Base-by-base conservation (phyloP, 2,329 filamentous ascomycete species). In the Fusarium equiseti region DNA sequence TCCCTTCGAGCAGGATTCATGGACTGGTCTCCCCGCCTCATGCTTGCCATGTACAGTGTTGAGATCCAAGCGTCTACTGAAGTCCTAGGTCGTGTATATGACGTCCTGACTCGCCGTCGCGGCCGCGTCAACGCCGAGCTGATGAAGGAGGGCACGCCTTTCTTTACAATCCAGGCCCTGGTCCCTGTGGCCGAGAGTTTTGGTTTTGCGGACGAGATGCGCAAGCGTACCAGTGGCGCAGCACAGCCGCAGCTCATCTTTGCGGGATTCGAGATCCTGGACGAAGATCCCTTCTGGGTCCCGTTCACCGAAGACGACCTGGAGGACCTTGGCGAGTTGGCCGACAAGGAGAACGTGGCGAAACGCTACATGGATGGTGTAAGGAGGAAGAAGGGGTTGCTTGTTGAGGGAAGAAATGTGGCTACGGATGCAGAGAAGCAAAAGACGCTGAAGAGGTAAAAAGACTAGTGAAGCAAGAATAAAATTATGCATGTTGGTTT, bases 241-340 rank as follows among this genome's bases (percentile, higher is more conserved):
- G 96, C 96, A 1, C 92, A 93, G 76, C 96, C 96, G 52, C 96
- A 98, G 84, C 86, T 99, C 40, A 91, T 97, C 66, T 99, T 98
- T 78, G 89, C 93, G 10, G 96, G 96, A 1, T 99, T 95, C 77
- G 94, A 98, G 80, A 88, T 97, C 73, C 85, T 98, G 4, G 94
- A 98, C 79, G 92, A 98, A 81, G 96, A 99, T 83, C 96, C 96
- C 0, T 97, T 97, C 83, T 99, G 96, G 96, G 94, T 97, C 49
- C 96, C 96, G 2, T 94, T 94, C 71, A 98, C 95, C 0, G 96
- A 98, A 78, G 96, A 98, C 79, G 94, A 99, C 77, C 82, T 99
- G 54, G 96, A 99, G 85, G 96, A 99, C 84, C 83, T 99, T 66
- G 96, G 96, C 27, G 95, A 98, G 84, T 84, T 95, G 78, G 96